These are phyloP conservation scores for Cercospora berteroae DNA, from an alignment of 2,329 filamentous ascomycete genomes.

Conservation along the genomic window DNA sequence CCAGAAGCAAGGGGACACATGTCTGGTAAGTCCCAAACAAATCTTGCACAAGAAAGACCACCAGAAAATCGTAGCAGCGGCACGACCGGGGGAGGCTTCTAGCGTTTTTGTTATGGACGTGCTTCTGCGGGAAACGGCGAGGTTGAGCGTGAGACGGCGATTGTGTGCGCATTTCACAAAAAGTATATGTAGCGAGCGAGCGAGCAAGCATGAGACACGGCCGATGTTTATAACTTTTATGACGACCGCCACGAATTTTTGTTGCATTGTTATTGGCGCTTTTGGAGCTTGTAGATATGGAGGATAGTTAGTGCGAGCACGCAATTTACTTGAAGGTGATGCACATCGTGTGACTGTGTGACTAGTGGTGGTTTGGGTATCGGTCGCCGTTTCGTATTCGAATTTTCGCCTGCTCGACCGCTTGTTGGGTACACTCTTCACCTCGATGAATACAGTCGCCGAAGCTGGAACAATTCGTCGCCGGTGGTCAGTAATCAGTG, in stretches of 20 bases:
- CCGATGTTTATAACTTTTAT: neutral
- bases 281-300: neutral
- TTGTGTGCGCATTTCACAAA: neutral
- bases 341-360: neutral
- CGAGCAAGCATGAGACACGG: neutral
- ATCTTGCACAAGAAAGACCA: neutral
- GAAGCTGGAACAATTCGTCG: neutral
- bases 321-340: neutral
- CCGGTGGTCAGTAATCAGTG: neutral
- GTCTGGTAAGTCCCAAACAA: neutral
- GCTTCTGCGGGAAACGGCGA: neutral
- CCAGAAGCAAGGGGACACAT: slow-evolving; percentile 1
- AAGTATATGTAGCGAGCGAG: neutral
- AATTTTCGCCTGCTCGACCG: neutral
- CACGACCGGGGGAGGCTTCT: neutral
- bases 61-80: neutral
- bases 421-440: neutral
- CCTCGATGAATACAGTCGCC: neutral
- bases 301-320: neutral
- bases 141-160: neutral
- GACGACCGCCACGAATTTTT: neutral
- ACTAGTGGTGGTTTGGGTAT: neutral
- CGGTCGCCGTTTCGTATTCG: neutral
- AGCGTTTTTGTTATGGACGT: neutral
- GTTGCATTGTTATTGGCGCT: neutral